Conservation (phyloP, 768 basidiomycete genomes). For the Lepiota brunneoincarnata region DNA sequence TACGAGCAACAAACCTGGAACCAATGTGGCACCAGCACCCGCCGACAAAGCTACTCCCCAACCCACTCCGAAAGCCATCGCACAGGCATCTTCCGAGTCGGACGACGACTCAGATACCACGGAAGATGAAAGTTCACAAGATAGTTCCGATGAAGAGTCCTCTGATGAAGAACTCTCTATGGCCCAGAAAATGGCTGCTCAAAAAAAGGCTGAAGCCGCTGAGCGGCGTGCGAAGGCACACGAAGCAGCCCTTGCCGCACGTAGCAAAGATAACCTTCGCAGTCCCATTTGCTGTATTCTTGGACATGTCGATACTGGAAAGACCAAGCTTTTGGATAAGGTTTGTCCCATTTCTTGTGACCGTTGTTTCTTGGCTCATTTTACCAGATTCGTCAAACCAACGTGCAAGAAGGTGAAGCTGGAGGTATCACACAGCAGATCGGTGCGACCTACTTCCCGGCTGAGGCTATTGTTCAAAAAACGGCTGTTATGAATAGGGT, state of each 20-base stretch:
- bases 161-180: constrained; percentile 68
- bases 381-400: constrained; percentile 94
- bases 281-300: constrained; percentile 99
- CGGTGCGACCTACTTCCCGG: constrained; percentile 98
- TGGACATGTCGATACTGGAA: constrained; percentile 99
- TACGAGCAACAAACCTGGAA: constrained; percentile 23
- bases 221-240: constrained; percentile 76
- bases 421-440: constrained; percentile 99
- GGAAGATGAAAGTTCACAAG: constrained; percentile 40
- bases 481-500: constrained; percentile 92
- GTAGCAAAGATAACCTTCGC: constrained; percentile 86
- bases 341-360: constrained; percentile 35
- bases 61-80: constrained; percentile 16
- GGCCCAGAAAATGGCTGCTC: constrained; percentile 62
- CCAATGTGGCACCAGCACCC: constrained; percentile 18
- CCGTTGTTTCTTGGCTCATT: background rate
- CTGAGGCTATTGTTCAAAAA: constrained; percentile 90
- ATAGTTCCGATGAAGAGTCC: constrained; percentile 47
- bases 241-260: constrained; percentile 80
- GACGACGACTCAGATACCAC: constrained; percentile 40
- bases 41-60: constrained; percentile 22
- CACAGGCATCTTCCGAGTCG: constrained; percentile 31
- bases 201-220: constrained; percentile 83
- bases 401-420: constrained; percentile 98
- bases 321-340: constrained; percentile 97